Evolutionary conservation across 2,329 filamentous ascomycete genomes (phyloP).

Genomic region (Parastagonospora nodorum): DNA sequence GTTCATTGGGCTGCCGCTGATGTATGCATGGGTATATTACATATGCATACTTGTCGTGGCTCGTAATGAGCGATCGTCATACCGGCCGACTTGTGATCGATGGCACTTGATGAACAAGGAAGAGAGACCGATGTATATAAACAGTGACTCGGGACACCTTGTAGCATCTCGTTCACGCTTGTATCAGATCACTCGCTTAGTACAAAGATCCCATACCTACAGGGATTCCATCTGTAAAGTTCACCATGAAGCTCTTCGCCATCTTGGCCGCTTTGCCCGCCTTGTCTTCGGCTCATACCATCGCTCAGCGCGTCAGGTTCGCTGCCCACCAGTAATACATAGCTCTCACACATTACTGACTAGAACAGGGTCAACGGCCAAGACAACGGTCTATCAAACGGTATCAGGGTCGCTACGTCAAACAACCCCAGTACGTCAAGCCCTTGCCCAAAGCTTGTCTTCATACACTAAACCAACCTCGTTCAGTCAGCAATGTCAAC

Average conservation of each 20-base stretch:
- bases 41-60: constrained; percentile 3
- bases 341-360: not conserved
- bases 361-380: constrained; percentile 30
- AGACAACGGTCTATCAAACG: constrained; percentile 57
- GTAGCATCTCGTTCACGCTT: constrained; percentile 4
- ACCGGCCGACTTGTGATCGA: not conserved
- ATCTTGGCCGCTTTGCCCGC: constrained; percentile 35
- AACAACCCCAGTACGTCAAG: constrained; percentile 51
- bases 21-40: constrained; percentile 16
- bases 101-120: not conserved
- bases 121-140: constrained; percentile 14
- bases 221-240: not conserved
- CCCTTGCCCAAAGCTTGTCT: not conserved
- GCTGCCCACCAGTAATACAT: not conserved
- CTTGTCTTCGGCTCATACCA: constrained; percentile 48
- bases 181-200: constrained; percentile 3
- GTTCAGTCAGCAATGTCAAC: constrained; percentile 51
- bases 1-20: constrained; percentile 5
- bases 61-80: constrained; percentile 10
- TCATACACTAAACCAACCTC: not conserved
- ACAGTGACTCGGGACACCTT: not conserved
- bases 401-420: constrained; percentile 55
- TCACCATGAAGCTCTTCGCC: constrained; percentile 38
- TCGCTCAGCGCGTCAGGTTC: constrained; percentile 51
- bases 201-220: not conserved